phyloP scores from a whole-genome alignment of 208 protist species.

The Leishmania amazonensis region DNA sequence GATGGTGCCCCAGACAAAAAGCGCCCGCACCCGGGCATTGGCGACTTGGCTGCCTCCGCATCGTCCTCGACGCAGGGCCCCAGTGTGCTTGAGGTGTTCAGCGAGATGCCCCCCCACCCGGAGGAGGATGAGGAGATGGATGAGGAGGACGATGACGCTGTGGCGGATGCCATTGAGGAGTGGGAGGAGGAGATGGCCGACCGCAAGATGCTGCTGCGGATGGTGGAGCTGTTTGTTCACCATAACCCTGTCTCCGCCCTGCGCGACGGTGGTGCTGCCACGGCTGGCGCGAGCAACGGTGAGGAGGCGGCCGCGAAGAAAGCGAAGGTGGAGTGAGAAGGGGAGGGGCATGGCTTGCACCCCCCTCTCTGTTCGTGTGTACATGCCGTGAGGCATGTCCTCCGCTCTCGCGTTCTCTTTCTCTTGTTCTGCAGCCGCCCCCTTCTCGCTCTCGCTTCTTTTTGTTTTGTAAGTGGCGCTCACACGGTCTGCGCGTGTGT shows the following conservation, averaged over 20 bases:
- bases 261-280: conserved; percentile 30
- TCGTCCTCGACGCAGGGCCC: conserved; percentile 44
- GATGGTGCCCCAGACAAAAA: conserved; percentile 25
- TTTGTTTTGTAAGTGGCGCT: neutral
- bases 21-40: conserved; percentile 26
- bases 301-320: conserved; percentile 31
- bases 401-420: neutral
- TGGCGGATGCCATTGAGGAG: conserved; percentile 55
- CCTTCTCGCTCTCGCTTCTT: neutral
- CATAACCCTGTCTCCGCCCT: conserved; percentile 30
- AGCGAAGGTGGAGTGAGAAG: conserved; percentile 34
- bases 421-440: neutral
- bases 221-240: conserved; percentile 44
- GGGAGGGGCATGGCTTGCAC: neutral
- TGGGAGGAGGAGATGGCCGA: conserved; percentile 82
- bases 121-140: conserved; percentile 59
- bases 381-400: neutral
- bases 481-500: neutral
- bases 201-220: conserved; percentile 57
- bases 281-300: conserved; percentile 24
- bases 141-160: conserved; percentile 49
- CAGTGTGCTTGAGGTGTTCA: conserved; percentile 80
- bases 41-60: neutral
- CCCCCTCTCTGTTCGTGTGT: neutral
- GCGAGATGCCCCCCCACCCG: conserved; percentile 68